Evolutionary conservation across 75 land plant species (phyloP), one percentile per base, ranked within the genome.

Genomic region (Sequoiadendron giganteum): DNA sequence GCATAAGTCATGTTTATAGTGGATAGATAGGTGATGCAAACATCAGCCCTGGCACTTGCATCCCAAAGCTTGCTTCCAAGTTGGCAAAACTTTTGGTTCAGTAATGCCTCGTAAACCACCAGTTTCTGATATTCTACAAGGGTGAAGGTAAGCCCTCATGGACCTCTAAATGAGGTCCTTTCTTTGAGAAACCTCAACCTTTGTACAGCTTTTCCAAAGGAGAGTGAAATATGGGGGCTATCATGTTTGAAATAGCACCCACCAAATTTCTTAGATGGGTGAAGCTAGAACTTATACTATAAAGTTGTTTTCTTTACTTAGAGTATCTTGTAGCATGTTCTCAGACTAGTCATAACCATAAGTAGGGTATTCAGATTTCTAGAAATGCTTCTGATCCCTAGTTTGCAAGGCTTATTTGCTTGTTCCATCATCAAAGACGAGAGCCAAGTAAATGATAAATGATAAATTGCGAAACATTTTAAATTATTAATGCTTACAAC

Each of bases 251-350:
- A 61, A 61, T 61, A 61, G 5, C 68, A 61, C 21, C 28, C 68
- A 19, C 4, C 25, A 19, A 28, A 19, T 61, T 61, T 61, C 4
- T 61, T 61, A 0, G 21, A 61, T 19, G 68, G 25, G 52, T 48
- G 97, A 95, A 87, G 21, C 72, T 3, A 36, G 9, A 13, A 21
- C 45, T 54, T 38, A 39, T 42, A 21, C 30, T 54, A 21, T 85
- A 76, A 21, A 39, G 85, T 8, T 72, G 32, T n/a, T 72, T 48
- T 6, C 76, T 30, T 68, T 68, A 28, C 30, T 25, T 8, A 10
- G 30, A 32, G 36, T 19, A 19, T 32, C 30, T 72, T 32, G 21
- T 61, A 5, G 7, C 76, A 10, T 32, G 4, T 75, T 75, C 70
- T 75, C 13, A 34, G 34, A 34, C 70, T 25, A 25, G n/a, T 75